These are phyloP conservation scores for Casaregolazyma suthepensis DNA, from an alignment of 1,139 yeast genomes.

Conservation along the genomic window DNA sequence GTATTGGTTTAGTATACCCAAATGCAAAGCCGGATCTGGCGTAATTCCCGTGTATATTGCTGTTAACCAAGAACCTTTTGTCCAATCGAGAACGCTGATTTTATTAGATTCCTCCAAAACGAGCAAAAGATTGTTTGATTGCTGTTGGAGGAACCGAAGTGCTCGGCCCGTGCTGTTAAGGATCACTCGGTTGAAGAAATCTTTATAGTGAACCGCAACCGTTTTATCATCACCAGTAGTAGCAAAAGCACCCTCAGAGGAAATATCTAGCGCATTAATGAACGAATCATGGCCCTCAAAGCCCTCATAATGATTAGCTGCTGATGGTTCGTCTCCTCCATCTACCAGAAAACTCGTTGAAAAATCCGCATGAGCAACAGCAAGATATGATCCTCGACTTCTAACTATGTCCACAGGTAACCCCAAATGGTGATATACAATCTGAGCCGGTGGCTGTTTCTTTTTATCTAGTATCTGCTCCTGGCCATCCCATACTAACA, in stretches of 20 bases:
- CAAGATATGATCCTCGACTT: slow-evolving; percentile 17
- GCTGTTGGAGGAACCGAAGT: slow-evolving; percentile 32
- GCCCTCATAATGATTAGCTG: slow-evolving; percentile 17
- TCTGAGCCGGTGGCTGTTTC: slow-evolving; percentile 17
- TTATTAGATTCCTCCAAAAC: slow-evolving; percentile 32
- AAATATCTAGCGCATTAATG: slow-evolving; percentile 31
- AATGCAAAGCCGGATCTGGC: slow-evolving; percentile 18
- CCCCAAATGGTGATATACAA: slow-evolving; percentile 19
- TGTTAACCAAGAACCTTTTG: slow-evolving; percentile 28
- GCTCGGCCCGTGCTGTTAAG: slow-evolving; percentile 26
- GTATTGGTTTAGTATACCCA: slow-evolving; percentile 25
- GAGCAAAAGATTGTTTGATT: slow-evolving; percentile 29
- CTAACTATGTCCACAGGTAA: slow-evolving; percentile 19
- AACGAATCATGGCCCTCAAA: slow-evolving; percentile 25
- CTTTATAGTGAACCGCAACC: slow-evolving; percentile 20
- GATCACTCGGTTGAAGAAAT: slow-evolving; percentile 18
- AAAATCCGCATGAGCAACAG: slow-evolving; percentile 26
- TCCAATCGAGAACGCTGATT: slow-evolving; percentile 32
- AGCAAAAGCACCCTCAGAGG: slow-evolving; percentile 29
- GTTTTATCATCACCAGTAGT: slow-evolving; percentile 32
- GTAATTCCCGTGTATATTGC: slow-evolving; percentile 30
- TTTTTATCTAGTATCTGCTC: slow-evolving; percentile 9
- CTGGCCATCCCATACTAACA: slow-evolving; percentile 11
- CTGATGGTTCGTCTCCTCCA: slow-evolving; percentile 7
- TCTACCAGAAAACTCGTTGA: slow-evolving; percentile 18